phyloP scores from a whole-genome alignment of 768 basidiomycete genomes.

The Serendipita sp. region DNA sequence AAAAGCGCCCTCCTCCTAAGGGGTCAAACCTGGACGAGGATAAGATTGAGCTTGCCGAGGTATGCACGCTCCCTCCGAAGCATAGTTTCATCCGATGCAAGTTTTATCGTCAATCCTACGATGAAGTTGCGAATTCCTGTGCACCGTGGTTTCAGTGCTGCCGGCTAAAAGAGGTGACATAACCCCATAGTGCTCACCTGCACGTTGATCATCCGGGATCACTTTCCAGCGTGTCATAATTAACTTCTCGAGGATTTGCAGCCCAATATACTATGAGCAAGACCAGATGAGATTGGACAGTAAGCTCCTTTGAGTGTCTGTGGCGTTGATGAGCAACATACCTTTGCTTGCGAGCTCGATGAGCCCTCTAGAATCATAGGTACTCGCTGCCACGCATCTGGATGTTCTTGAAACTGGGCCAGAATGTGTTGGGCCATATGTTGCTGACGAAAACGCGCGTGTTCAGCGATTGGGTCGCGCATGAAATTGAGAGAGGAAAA shows the following conservation, averaged over 20 bases:
- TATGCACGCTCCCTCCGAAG: slow-evolving; percentile 89
- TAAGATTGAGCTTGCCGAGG: slow-evolving; percentile 90
- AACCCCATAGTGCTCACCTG: slow-evolving; percentile 33
- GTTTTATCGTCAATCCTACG: slow-evolving; percentile 81
- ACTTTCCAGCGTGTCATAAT: slow-evolving; percentile 93
- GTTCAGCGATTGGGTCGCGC: neutral
- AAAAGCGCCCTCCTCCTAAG: neutral
- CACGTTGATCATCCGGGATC: slow-evolving; percentile 81
- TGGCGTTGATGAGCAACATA: slow-evolving; percentile 15
- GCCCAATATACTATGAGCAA: slow-evolving; percentile 64
- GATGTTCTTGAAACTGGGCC: slow-evolving; percentile 91
- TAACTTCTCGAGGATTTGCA: slow-evolving; percentile 92
- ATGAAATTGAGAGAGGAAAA: slow-evolving; percentile 7
- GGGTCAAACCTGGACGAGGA: slow-evolving; percentile 71
- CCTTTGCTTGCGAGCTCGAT: slow-evolving; percentile 74
- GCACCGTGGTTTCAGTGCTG: neutral
- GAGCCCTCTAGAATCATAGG: slow-evolving; percentile 83
- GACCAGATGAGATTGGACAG: neutral
- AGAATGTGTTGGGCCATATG: slow-evolving; percentile 84
- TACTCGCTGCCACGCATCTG: slow-evolving; percentile 93
- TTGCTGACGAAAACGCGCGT: slow-evolving; percentile 41
- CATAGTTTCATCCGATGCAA: slow-evolving; percentile 75
- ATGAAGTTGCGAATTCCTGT: slow-evolving; percentile 92
- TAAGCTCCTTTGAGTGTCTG: neutral
- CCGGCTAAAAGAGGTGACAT: neutral